These are phyloP conservation scores for Schoenoplectus tabernaemontani DNA, from an alignment of 202 grass and related monocot genomes.

Conservation along the genomic window DNA sequence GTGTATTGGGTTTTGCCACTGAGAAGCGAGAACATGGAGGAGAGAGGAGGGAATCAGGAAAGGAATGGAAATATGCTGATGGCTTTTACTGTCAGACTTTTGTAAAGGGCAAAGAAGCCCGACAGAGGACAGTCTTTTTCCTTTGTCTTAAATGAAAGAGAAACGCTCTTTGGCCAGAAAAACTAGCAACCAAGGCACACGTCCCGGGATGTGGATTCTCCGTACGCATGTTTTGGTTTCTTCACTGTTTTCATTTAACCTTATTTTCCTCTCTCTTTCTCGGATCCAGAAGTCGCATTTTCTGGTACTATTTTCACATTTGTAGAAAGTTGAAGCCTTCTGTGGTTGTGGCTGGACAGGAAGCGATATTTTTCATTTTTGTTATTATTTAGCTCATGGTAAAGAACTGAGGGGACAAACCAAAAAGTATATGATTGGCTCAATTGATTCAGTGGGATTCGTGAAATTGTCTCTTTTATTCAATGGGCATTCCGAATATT, in stretches of 20 bases:
- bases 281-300: background rate
- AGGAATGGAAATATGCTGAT: background rate
- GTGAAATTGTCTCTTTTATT: background rate
- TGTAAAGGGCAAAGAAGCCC: background rate
- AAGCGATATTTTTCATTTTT: background rate
- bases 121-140: background rate
- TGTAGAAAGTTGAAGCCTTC: no score
- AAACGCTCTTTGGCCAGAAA: background rate
- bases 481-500: background rate
- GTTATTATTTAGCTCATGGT: background rate
- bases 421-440: background rate
- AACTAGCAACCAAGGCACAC: background rate
- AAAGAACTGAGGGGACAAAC: background rate
- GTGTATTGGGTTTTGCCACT: no score
- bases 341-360: no score
- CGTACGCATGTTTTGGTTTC: constrained; percentile 10
- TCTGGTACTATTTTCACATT: background rate
- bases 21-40: background rate
- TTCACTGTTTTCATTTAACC: background rate
- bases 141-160: constrained; percentile 15
- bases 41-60: background rate
- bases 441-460: background rate
- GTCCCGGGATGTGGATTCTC: background rate
- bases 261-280: background rate
- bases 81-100: background rate